Evolutionary conservation across 805 yeast species (phyloP).

Genomic region (Myxozyma vanderwaltii): DNA sequence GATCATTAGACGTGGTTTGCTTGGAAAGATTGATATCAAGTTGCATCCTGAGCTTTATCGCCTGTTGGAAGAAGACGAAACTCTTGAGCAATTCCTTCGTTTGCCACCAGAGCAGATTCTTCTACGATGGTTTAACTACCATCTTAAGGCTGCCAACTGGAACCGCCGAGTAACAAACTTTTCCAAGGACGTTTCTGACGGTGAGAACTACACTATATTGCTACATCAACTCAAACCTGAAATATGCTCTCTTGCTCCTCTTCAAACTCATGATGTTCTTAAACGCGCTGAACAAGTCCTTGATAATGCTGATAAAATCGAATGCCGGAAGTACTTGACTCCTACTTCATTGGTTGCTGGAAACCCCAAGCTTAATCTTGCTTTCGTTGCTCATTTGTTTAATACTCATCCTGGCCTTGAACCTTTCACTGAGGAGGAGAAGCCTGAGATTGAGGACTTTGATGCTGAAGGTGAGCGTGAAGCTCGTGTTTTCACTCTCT

Average conservation of each 20-base stretch:
- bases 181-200: slow-evolving; percentile 85
- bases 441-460: slow-evolving; percentile 93
- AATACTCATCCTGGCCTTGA: slow-evolving; percentile 96
- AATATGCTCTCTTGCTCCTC: slow-evolving; percentile 76
- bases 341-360: slow-evolving; percentile 93
- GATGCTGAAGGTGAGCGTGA: slow-evolving; percentile 99
- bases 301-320: slow-evolving; percentile 83
- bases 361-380: slow-evolving; percentile 93
- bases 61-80: slow-evolving; percentile 92
- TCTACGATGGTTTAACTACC: slow-evolving; percentile 96
- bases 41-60: slow-evolving; percentile 95
- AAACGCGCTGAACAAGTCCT: slow-evolving; percentile 87
- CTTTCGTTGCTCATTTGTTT: slow-evolving; percentile 95
- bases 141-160: slow-evolving; percentile 90
- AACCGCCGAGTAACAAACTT: slow-evolving; percentile 83
- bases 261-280: slow-evolving; percentile 72
- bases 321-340: slow-evolving; percentile 90
- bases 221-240: slow-evolving; percentile 86
- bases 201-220: slow-evolving; percentile 90
- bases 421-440: slow-evolving; percentile 88
- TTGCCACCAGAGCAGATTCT: slow-evolving; percentile 97
- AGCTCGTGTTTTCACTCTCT: slow-evolving; percentile 95
- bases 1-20: slow-evolving; percentile 92
- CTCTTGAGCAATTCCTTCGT: slow-evolving; percentile 92
- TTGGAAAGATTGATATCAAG: slow-evolving; percentile 93